phyloP scores from a whole-genome alignment of 345 rosid species.

The Pseudoturritis turrita region DNA sequence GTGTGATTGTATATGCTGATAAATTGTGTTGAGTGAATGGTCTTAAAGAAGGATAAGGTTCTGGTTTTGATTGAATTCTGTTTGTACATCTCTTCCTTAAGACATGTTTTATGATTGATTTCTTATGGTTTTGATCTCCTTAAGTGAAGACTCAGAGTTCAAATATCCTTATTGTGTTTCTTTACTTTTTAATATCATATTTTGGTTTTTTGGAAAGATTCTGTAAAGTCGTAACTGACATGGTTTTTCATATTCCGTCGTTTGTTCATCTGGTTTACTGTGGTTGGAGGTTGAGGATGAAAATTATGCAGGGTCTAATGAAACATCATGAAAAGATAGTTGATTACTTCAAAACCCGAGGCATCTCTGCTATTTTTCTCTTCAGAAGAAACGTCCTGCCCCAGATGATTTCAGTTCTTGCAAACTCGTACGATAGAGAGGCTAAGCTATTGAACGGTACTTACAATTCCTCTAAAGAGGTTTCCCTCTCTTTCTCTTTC shows the following conservation, averaged over 20 bases:
- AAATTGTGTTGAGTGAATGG: background rate
- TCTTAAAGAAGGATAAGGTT: background rate
- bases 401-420: conserved; percentile 86
- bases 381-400: conserved; percentile 90
- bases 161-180: background rate
- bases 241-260: background rate
- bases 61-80: background rate
- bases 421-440: conserved; percentile 82
- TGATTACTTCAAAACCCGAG: conserved; percentile 75
- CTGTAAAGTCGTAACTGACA: background rate
- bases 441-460: conserved; percentile 80
- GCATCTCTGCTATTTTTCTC: conserved; percentile 84
- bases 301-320: conserved; percentile 66
- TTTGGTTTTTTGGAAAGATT: background rate
- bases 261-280: background rate
- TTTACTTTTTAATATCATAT: background rate
- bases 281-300: conserved; percentile 12
- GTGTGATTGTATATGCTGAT: background rate
- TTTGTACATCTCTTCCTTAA: background rate
- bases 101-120: background rate
- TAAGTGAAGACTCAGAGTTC: background rate
- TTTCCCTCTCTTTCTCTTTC: conserved; percentile 5
- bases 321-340: conserved; percentile 75
- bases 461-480: conserved; percentile 90
- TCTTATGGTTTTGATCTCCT: background rate